Base-by-base conservation (phyloP, 257 asterid species). In the Linaria vulgaris region DNA sequence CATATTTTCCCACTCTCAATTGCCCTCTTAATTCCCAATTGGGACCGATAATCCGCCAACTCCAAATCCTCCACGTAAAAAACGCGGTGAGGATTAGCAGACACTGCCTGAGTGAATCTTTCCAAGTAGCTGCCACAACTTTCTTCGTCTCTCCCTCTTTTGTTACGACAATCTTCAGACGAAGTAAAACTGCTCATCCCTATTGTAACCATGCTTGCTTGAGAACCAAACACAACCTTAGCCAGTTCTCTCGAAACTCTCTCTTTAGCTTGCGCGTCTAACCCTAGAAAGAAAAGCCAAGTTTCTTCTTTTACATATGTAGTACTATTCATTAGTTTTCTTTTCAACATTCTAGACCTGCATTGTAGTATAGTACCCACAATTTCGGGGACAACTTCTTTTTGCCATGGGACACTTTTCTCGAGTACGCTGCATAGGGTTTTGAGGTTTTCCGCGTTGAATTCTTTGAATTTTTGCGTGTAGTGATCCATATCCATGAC, bases 231-330 rank as follows among this genome's bases (percentile, higher is more conserved):
- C 64, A 91, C 86, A 55, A 73, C 38, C 38, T 72, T 88, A 49
- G 98, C 95, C 55, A 91, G 19, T 64, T 91, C 96, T 55, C 75
- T 77, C 0, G 88, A 86, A 4, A 88, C 75, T 12, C 58, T 76
- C 58, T 84, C 95, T 66, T 91, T 91, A 6, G 84, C 84, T 13
- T 67, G 79, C 2, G 67, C 60, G 46, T 81, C 96, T 1, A 55
- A 63, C 11, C 98, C 98, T 23, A 72, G 82, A 70, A 88, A 88
- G 46, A 81, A 60, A 13, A 91, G 25, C 98, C 98, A 91, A 2
- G 92, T 83, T 24, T 86, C 98, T 64, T 86, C 85, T 67, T 82
- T 91, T 5, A 21, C 45, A 10, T 31, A 69, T 19, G 0, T 7
- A 1, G 9, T 10, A 8, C 14, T 31, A 10, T 8, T 46, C 0